Base-by-base conservation (phyloP, 768 basidiomycete genomes). In the Mycena capillaripes region DNA sequence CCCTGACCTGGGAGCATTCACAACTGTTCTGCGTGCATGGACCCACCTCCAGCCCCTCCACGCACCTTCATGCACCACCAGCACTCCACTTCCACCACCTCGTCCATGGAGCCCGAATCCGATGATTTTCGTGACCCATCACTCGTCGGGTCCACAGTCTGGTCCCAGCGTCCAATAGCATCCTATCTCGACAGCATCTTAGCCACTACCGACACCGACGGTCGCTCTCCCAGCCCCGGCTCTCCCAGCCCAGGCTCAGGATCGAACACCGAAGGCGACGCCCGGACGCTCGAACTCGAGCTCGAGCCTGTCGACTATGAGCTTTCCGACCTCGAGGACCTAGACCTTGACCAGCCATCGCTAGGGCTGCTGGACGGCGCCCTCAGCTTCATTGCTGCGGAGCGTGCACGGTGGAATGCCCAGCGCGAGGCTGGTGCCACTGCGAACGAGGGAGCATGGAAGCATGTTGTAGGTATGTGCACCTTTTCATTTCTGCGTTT, bases 291-390 rank as follows among this genome's bases (percentile, higher is more conserved):
- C 14, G 73, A 71, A 55, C 61, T 69, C 17, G 73, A 71, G 60
- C 61, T 69, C 17, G 67, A 69, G 14, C 10, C 73, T 40, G 74
- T 66, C 67, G 74, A 72, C 40, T 75, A 75, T 25, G 74, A 75
- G 67, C 74, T 72, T 8, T 75, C 74, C 19, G 74, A 75, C 29
- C 66, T 77, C 21, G 77, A 78, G 61, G 79, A 75, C 30, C 71
- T 76, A 3, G 84, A 85, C 25, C 70, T 75, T 14, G 60, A 78
- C 19, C 85, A 89, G 55, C 93, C 94, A 0, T 93, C 92, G 3
- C 81, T 95, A 17, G 94, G 94, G 0, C 88, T 89, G 62, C 86
- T 95, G 19, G 93, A 93, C 69, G 90, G 90, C 70, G 93, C 92
- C 0, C 85, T 95, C 17, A 89, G 88, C n/a, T 95, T 94, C 71